Evolutionary conservation across 768 basidiomycete genomes (phyloP).

Genomic region (Lepiota brunneoincarnata): DNA sequence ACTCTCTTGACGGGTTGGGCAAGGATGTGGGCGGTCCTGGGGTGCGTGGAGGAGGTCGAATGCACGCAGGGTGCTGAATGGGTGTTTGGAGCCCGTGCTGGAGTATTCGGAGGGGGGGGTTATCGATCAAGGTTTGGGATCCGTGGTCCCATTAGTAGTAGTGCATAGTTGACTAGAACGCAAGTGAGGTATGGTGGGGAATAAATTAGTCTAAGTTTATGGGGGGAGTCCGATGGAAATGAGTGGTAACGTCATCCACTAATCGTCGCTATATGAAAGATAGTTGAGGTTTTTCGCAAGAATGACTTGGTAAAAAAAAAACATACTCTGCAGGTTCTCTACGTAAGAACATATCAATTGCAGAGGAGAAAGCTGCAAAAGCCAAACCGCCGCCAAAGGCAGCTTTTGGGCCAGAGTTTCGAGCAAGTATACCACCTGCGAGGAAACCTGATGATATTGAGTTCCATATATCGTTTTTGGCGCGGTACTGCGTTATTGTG

Average conservation of each 20-base stretch:
- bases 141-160: conserved; percentile 2
- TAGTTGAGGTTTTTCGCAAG: neutral
- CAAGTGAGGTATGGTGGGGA: neutral
- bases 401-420: conserved; percentile 83
- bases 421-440: conserved; percentile 84
- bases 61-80: neutral
- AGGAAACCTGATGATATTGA: conserved; percentile 85
- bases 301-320: neutral
- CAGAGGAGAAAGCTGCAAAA: conserved; percentile 92
- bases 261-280: conserved; percentile 6
- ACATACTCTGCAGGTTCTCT: conserved; percentile 71
- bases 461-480: conserved; percentile 93
- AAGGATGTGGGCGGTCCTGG: too few species aligned
- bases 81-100: too few species aligned
- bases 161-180: conserved; percentile 10
- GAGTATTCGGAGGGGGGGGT: too few species aligned
- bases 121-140: neutral
- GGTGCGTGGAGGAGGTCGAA: too few species aligned
- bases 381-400: conserved; percentile 86
- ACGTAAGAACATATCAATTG: conserved; percentile 82
- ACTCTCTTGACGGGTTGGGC: too few species aligned
- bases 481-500: conserved; percentile 72
- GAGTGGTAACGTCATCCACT: neutral
- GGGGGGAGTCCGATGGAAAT: conserved; percentile 2
- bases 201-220: conserved; percentile 20